Percentiles rank a stretch among this genome's conserved stretches.
phyloP scores from a whole-genome alignment of 306 rosid species.

The Prosopis cineraria region DNA sequence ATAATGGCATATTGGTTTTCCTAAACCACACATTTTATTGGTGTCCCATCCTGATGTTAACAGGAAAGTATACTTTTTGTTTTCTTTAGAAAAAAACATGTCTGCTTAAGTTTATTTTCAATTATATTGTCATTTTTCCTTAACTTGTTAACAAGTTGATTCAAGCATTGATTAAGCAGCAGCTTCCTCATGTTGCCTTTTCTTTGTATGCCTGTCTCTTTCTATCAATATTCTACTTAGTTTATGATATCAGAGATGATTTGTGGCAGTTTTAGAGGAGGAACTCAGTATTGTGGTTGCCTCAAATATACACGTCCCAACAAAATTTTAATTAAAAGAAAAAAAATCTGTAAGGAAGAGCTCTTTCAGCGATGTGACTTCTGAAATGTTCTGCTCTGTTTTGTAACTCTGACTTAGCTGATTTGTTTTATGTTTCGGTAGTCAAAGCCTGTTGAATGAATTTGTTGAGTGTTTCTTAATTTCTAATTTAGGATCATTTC shows the following conservation, averaged over 20 bases:
- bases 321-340: background rate
- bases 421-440: background rate
- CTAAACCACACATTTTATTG: background rate
- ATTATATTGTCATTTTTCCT: background rate
- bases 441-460: background rate
- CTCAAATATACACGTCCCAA: background rate
- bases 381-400: slow-evolving; percentile 1
- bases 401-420: background rate
- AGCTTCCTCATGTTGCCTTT: background rate
- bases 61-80: background rate
- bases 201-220: background rate
- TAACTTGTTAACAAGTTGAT: background rate
- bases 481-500: background rate
- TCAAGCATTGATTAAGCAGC: background rate
- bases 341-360: background rate
- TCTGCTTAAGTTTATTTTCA: background rate
- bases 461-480: background rate
- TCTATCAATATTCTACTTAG: background rate
- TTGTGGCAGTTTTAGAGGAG: background rate
- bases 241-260: background rate
- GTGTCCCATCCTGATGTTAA: background rate
- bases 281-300: background rate
- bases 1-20: background rate
- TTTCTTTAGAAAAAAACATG: background rate
- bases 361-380: background rate